These are phyloP conservation scores for Hordeum marinum DNA, from an alignment of 176 grass and related monocot species.

Conservation along the genomic window DNA sequence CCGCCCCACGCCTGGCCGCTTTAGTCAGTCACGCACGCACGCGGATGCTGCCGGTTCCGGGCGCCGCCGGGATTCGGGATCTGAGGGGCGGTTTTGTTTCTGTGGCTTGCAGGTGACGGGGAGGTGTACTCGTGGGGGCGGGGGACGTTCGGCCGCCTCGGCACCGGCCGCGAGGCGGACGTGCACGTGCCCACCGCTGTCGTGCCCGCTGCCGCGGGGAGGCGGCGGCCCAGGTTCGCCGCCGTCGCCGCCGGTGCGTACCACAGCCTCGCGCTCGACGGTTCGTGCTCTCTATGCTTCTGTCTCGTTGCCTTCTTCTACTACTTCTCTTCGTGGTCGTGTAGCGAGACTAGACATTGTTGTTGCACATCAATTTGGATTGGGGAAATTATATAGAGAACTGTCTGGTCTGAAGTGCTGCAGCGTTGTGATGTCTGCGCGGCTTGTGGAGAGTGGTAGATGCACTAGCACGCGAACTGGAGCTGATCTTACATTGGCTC, in stretches of 20 bases:
- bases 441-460: not conserved
- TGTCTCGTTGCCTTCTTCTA: not conserved
- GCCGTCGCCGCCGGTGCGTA: conserved; percentile 72
- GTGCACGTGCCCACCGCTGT: conserved; percentile 57
- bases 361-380: not conserved
- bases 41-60: not conserved
- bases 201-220: conserved; percentile 14
- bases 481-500: not conserved
- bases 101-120: conserved; percentile 59
- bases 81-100: not conserved
- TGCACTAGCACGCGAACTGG: not conserved
- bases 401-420: not conserved
- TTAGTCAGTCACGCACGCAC: not conserved
- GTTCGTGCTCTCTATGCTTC: conserved; percentile 24
- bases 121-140: conserved; percentile 84
- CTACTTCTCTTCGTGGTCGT: not conserved
- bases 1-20: not conserved
- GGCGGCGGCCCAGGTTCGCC: conserved; percentile 41
- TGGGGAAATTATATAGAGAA: not conserved
- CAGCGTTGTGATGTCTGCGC: not conserved
- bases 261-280: conserved; percentile 84
- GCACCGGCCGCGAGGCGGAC: conserved; percentile 64
- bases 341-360: not conserved
- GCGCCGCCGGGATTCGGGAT: not conserved
- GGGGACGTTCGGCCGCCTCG: conserved; percentile 82